Evolutionary conservation across 345 rosid species (phyloP).

Genomic region (Hibiscus trionum): DNA sequence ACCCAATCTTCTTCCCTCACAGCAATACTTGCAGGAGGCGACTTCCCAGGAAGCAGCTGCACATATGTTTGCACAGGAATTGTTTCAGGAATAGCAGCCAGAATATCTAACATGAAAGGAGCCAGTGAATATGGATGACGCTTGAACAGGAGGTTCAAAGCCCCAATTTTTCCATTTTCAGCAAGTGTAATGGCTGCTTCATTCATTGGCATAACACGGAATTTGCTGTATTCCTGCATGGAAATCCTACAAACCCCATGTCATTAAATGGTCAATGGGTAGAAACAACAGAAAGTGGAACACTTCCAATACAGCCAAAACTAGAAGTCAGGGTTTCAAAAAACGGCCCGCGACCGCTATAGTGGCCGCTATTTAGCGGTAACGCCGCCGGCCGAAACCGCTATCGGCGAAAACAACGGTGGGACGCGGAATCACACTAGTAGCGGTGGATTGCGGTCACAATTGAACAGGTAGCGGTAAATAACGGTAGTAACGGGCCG

Average conservation of each 20-base stretch:
- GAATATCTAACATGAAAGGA: constrained; percentile 53
- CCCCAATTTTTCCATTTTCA: constrained; percentile 93
- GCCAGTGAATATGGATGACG: constrained; percentile 84
- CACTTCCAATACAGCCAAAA: not conserved
- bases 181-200: constrained; percentile 73
- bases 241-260: constrained; percentile 66
- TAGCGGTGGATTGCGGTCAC: too few relatives aligned
- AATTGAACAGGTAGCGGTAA: too few relatives aligned
- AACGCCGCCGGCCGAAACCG: too few relatives aligned
- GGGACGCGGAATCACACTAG: too few relatives aligned
- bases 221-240: constrained; percentile 74
- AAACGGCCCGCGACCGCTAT: too few relatives aligned
- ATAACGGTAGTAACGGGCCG: too few relatives aligned
- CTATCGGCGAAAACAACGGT: too few relatives aligned
- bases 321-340: not conserved
- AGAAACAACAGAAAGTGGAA: constrained; percentile 9
- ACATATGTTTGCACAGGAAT: constrained; percentile 71
- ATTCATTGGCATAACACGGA: constrained; percentile 56
- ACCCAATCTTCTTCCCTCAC: constrained; percentile 97
- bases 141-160: constrained; percentile 82
- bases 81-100: constrained; percentile 89
- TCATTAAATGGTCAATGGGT: constrained; percentile 24
- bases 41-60: constrained; percentile 92
- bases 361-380: too few relatives aligned
- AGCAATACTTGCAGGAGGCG: constrained; percentile 52